A percentile compares a stretch with the other conserved stretches of the same genome.
Evolutionary conservation across 306 rosid genomes (phyloP).

Genomic region (Echinosophora koreensis): DNA sequence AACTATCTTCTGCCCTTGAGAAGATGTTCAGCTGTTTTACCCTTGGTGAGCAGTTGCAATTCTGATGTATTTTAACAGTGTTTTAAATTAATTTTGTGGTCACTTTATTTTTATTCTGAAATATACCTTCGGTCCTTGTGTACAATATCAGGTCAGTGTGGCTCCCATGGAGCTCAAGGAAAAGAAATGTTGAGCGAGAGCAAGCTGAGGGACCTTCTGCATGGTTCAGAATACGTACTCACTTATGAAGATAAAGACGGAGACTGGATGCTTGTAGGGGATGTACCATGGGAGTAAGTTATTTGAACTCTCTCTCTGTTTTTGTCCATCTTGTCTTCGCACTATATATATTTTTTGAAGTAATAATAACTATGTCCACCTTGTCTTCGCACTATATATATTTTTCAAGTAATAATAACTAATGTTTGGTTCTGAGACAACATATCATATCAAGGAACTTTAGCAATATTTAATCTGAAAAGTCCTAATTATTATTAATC

Average conservation of each 20-base stretch:
- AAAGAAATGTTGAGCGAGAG: constrained; percentile 87
- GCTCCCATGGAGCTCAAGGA: constrained; percentile 82
- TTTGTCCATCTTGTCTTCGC: neutral
- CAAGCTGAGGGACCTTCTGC: constrained; percentile 92
- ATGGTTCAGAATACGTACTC: constrained; percentile 95
- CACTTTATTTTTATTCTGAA: constrained; percentile 7
- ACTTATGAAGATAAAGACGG: constrained; percentile 94
- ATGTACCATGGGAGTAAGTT: constrained; percentile 97
- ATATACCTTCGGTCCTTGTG: constrained; percentile 26
- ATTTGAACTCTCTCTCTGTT: neutral
- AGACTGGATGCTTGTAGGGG: constrained; percentile 99
- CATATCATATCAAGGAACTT: neutral
- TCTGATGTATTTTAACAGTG: constrained; percentile 10
- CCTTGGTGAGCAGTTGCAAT: constrained; percentile 62
- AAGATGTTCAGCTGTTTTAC: constrained; percentile 98
- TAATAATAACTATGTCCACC: neutral
- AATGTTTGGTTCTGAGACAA: constrained; percentile 7
- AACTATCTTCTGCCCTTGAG: constrained; percentile 91
- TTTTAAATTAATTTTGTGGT: constrained; percentile 3
- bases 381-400: constrained; percentile 4
- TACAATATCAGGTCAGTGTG: constrained; percentile 78
- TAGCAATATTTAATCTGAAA: neutral
- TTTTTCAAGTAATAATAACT: neutral
- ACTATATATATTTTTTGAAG: neutral
- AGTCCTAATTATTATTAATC: neutral